Evolutionary conservation across 805 yeast species (phyloP).

Genomic region (Torulaspora indica): DNA sequence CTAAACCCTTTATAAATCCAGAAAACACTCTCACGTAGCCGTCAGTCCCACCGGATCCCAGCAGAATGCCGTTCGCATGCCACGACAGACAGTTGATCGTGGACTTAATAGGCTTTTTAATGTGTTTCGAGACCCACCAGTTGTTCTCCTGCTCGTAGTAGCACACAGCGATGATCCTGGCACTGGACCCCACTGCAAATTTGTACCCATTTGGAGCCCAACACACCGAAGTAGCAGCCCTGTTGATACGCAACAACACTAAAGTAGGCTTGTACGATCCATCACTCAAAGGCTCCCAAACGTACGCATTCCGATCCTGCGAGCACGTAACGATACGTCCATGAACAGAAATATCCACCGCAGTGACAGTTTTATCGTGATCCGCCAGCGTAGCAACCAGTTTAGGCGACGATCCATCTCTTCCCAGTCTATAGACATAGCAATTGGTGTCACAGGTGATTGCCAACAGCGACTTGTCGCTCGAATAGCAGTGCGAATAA

Average conservation of each 20-base stretch:
- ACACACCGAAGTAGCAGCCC: constrained; percentile 90
- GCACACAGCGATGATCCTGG: constrained; percentile 90
- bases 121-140: constrained; percentile 99
- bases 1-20: constrained; percentile 84
- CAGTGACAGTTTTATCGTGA: constrained; percentile 91
- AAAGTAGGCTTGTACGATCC: constrained; percentile 76
- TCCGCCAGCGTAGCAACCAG: constrained; percentile 65
- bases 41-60: constrained; percentile 90
- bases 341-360: constrained; percentile 82
- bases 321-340: constrained; percentile 95
- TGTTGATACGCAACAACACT: constrained; percentile 84
- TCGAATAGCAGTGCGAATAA: constrained; percentile 84
- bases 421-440: constrained; percentile 62
- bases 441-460: constrained; percentile 75
- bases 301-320: constrained; percentile 95
- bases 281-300: constrained; percentile 76
- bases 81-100: constrained; percentile 79
- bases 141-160: constrained; percentile 94
- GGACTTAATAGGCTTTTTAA: constrained; percentile 89
- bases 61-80: constrained; percentile 88
- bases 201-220: constrained; percentile 96
- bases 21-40: constrained; percentile 89
- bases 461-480: constrained; percentile 63
- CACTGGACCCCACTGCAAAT: constrained; percentile 96
- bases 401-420: constrained; percentile 47